Base-by-base conservation (phyloP, 2,329 filamentous ascomycete genomes). In the Ophiostoma tasmaniense region DNA sequence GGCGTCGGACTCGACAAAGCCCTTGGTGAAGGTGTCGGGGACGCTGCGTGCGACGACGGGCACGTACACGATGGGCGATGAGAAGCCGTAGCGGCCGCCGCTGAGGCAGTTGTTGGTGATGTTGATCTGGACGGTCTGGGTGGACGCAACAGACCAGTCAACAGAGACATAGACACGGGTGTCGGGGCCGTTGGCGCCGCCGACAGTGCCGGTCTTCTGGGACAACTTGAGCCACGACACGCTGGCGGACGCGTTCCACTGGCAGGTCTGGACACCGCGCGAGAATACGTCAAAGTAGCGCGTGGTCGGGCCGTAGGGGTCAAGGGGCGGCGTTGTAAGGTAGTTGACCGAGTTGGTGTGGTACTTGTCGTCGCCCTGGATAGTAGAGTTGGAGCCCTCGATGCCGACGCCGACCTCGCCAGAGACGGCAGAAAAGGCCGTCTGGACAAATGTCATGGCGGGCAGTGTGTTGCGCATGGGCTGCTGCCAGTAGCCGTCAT, bases 401-500 rank as follows among this genome's bases (percentile, higher is more conserved):
- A 90, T 81, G 0, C 85, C 80, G 62, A 92, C 79, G 28, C 88
- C 87, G 68, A 91, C 79, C 68, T 87, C 82, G 8, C 89, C 89
- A 0, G 85, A 83, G 6, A 90, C 79, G 5, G 84, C 83, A 14
- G 88, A 81, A 67, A 89, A 85, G 1, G 81, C 77, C 1, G 80
- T 81, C 75, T 89, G 85, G 1, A 89, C 85, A 72, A 85, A 88
- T 5, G 82, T 78, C 71, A 90, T 80, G 8, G 69, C 82, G 0
- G 89, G 88, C 1, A 89, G 82, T 0, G 84, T 83, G 74, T 91
- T 89, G 42, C 88, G 81, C 89, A 90, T 90, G 0, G 89, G 88
- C 75, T 91, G 89, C 77, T 91, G 89, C 88, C 88, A 85, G 76
- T 82, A 82, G 65, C 80, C 81, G 67, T 84, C 79, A 64, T 83